Conservation (phyloP, 306 rosid genomes). For the Quillaja saponaria region DNA sequence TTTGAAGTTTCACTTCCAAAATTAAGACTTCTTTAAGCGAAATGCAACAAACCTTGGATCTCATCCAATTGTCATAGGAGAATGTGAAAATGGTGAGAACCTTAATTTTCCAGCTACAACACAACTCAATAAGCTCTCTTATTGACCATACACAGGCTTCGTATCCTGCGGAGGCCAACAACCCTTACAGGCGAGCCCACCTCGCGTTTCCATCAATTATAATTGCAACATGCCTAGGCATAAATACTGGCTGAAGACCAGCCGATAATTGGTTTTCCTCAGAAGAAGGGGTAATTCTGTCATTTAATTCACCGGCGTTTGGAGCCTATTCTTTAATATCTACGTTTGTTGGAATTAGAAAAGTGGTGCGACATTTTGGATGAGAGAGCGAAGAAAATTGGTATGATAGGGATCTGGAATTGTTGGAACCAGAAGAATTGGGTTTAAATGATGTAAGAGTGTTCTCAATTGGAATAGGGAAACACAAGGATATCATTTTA, state of each 20-base stretch:
- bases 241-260: constrained; percentile 42
- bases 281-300: background rate
- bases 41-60: constrained; percentile 58
- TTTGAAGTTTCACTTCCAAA: no score
- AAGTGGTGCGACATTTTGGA: no score
- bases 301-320: background rate
- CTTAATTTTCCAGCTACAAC: constrained; percentile 40
- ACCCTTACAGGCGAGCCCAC: constrained; percentile 45
- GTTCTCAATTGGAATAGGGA: no score
- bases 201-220: constrained; percentile 61
- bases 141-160: constrained; percentile 43
- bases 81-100: constrained; percentile 53
- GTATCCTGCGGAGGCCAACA: constrained; percentile 41
- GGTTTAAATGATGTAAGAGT: no score
- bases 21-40: no score
- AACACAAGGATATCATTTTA: no score
- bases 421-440: no score
- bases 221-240: constrained; percentile 63
- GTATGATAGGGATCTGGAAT: no score
- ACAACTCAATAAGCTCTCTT: constrained; percentile 33
- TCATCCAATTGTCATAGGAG: constrained; percentile 51
- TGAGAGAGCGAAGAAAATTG: no score
- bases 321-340: constrained; percentile 2
- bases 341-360: background rate
- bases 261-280: constrained; percentile 31